These are phyloP conservation scores for Chlorella sp. DNA, from an alignment of 139 green algal species.

Conservation along the genomic window DNA sequence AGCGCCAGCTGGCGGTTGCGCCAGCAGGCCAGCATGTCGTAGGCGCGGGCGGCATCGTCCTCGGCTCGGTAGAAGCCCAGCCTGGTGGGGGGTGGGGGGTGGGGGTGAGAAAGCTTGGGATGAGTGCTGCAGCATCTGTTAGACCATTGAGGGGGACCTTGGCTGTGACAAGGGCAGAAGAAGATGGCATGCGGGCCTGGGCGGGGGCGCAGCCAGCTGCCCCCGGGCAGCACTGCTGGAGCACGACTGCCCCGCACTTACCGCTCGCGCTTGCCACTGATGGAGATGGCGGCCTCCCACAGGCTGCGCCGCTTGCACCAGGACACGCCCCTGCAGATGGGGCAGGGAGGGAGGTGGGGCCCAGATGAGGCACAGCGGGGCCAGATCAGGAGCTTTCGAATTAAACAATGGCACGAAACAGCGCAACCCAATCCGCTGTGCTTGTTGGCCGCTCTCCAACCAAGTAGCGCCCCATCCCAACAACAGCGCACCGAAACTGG, in stretches of 20 bases:
- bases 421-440: too few species aligned
- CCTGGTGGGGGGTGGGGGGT: background rate
- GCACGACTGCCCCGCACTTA: background rate
- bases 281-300: conserved; percentile 28
- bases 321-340: background rate
- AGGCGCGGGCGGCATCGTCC: conserved; percentile 6
- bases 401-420: too few species aligned
- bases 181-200: too few species aligned
- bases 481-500: background rate
- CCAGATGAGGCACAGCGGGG: background rate
- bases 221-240: too few species aligned
- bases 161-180: too few species aligned
- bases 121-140: background rate
- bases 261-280: conserved; percentile 25
- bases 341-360: too few species aligned
- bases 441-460: too few species aligned
- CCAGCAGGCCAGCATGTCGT: conserved; percentile 11
- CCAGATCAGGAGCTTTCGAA: too few species aligned
- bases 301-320: conserved; percentile 30
- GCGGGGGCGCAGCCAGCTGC: too few species aligned
- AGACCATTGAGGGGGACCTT: background rate
- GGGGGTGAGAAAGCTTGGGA: background rate
- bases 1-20: background rate
- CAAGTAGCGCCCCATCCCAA: too few species aligned
- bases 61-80: conserved; percentile 23